These are phyloP conservation scores for Suillus tomentosus DNA, from an alignment of 768 basidiomycete genomes.

Conservation along the genomic window DNA sequence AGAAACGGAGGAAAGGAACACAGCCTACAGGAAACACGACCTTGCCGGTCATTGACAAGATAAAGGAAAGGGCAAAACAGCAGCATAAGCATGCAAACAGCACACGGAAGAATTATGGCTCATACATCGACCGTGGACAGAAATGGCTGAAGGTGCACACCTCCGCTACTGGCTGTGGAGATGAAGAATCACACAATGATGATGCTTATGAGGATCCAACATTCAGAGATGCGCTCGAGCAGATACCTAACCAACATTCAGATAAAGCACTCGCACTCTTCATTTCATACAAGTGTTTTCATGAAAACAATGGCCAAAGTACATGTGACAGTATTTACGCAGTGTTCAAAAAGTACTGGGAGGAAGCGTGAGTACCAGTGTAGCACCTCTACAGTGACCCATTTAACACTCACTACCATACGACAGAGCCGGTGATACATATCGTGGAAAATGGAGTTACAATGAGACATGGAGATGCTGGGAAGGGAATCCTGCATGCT, in stretches of 20 bases:
- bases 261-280: conserved; percentile 8
- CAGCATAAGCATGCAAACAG: not conserved
- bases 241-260: conserved; percentile 2
- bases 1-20: not conserved
- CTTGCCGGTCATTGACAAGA: not conserved
- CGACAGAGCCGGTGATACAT: not conserved
- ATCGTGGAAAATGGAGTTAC: not conserved
- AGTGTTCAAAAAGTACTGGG: conserved; percentile 9
- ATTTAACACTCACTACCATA: not conserved
- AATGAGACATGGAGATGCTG: not conserved
- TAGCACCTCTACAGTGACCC: not conserved
- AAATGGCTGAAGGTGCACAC: not conserved
- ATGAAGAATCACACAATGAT: not conserved
- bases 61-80: not conserved
- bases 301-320: conserved; percentile 8
- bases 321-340: not conserved
- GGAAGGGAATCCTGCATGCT: not conserved
- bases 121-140: not conserved
- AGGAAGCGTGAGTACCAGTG: not conserved
- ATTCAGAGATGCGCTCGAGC: not conserved
- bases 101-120: not conserved
- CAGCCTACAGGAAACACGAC: not conserved
- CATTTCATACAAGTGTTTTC: conserved; percentile 8
- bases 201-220: not conserved
- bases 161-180: not conserved